phyloP scores from a whole-genome alignment of 139 green algal genomes.

The Volvox reticuliferus region DNA sequence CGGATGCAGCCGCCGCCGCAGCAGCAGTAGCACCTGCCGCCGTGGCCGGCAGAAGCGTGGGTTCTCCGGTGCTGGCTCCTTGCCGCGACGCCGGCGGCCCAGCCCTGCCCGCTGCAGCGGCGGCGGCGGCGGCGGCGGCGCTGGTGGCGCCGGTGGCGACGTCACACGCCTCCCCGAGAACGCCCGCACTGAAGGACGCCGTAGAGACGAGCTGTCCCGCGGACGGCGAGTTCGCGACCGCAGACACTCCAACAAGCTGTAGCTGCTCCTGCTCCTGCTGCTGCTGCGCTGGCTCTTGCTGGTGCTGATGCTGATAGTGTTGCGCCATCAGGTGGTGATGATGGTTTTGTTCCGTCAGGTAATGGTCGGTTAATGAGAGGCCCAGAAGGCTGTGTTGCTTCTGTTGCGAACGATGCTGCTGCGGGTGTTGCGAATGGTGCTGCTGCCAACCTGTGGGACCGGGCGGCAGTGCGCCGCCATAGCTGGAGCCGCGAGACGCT shows the following conservation, averaged over 20 bases:
- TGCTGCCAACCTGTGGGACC: background rate
- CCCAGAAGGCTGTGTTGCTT: too few relatives aligned
- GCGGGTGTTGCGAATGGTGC: background rate
- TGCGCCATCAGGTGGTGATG: background rate
- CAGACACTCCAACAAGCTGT: background rate
- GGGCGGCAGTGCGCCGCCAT: background rate
- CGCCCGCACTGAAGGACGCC: background rate
- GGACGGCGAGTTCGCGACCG: background rate
- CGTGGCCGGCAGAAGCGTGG: background rate
- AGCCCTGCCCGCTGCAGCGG: background rate
- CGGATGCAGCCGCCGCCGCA: background rate
- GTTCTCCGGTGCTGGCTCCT: too few relatives aligned
- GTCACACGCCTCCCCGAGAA: background rate
- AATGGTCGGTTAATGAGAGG: too few relatives aligned
- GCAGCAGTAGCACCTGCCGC: too few relatives aligned
- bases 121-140: background rate
- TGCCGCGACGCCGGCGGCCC: background rate
- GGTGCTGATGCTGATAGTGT: background rate
- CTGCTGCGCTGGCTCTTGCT: background rate
- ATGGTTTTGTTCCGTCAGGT: too few relatives aligned
- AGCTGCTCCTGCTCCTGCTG: background rate
- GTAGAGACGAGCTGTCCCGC: background rate
- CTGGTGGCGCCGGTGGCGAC: background rate
- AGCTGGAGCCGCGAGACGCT: background rate
- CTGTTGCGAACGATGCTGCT: background rate